phyloP scores from a whole-genome alignment of 495 filamentous ascomycete genomes.

The Neurospora hispaniola region DNA sequence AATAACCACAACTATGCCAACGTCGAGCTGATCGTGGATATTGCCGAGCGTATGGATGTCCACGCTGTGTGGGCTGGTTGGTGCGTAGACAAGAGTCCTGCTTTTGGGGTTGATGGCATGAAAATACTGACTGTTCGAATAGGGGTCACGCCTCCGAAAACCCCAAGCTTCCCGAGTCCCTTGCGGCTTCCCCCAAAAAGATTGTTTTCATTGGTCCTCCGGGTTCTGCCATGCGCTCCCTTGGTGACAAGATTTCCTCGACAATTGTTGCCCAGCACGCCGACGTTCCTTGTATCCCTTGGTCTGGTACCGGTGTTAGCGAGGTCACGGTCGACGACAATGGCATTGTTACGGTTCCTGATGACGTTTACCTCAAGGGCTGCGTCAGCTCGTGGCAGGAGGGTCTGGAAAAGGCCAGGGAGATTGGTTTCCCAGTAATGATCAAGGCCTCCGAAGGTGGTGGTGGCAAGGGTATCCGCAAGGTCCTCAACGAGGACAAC shows the following conservation, averaged over 20 bases:
- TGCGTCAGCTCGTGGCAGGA: conserved; percentile 84
- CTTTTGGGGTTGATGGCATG: neutral
- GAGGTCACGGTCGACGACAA: conserved; percentile 65
- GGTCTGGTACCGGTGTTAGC: conserved; percentile 89
- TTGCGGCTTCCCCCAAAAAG: conserved; percentile 92
- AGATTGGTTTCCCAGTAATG: conserved; percentile 99
- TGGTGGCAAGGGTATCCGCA: conserved; percentile 98
- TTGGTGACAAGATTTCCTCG: conserved; percentile 99
- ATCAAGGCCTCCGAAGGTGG: conserved; percentile 99
- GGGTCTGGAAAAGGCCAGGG: conserved; percentile 71
- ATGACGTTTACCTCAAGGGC: conserved; percentile 78
- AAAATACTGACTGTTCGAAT: conserved; percentile 4
- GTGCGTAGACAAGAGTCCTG: conserved; percentile 38
- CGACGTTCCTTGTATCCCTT: conserved; percentile 93
- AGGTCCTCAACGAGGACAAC: conserved; percentile 76
- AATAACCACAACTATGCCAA: conserved; percentile 99
- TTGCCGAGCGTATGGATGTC: conserved; percentile 97
- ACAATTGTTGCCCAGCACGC: conserved; percentile 99
- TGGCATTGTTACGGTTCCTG: conserved; percentile 85
- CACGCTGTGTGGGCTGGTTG: conserved; percentile 99
- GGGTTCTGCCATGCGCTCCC: conserved; percentile 94
- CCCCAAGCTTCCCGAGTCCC: conserved; percentile 88
- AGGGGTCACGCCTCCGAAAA: conserved; percentile 99
- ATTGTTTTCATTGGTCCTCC: conserved; percentile 98
- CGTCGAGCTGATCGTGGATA: conserved; percentile 96